Evolutionary conservation across 2,329 filamentous ascomycete species (phyloP).

Genomic region (Neocatenulostroma microsporum): DNA sequence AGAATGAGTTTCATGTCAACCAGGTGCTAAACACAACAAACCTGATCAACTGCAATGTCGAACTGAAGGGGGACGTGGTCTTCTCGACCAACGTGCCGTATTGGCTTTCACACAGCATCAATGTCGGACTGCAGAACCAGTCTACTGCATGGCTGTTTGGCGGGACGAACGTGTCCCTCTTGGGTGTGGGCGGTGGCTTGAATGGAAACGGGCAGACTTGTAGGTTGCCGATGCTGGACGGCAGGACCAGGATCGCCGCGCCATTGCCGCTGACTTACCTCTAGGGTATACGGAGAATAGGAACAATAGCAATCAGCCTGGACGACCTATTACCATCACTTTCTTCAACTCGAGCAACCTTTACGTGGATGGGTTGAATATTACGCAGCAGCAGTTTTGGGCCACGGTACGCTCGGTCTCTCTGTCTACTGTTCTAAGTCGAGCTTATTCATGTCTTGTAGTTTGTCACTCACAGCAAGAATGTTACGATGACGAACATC

Average conservation of each 20-base stretch:
- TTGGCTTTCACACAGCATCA: constrained; percentile 45
- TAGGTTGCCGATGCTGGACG: no score
- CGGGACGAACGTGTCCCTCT: constrained; percentile 43
- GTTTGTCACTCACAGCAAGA: constrained; percentile 7
- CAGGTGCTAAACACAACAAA: constrained; percentile 43
- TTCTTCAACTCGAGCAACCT: constrained; percentile 42
- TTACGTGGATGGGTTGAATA: constrained; percentile 37
- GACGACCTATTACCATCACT: constrained; percentile 46
- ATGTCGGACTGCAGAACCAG: constrained; percentile 49
- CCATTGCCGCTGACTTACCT: no score
- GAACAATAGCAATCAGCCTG: constrained; percentile 9
- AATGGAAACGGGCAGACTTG: constrained; percentile 54
- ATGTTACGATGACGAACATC: constrained; percentile 29
- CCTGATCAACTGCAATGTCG: constrained; percentile 40
- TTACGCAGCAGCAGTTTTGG: constrained; percentile 10
- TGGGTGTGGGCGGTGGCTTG: constrained; percentile 47
- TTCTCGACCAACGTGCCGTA: constrained; percentile 39
- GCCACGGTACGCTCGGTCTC: constrained; percentile 19
- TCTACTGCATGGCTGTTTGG: constrained; percentile 49
- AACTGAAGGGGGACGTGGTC: constrained; percentile 42
- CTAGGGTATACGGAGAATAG: constrained; percentile 31
- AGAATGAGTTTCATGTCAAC: constrained; percentile 44
- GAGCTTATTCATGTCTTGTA: no score
- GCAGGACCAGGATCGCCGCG: no score
- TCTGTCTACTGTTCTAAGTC: no score